Conservation (phyloP, 345 rosid species). For the Geranium brycei region DNA sequence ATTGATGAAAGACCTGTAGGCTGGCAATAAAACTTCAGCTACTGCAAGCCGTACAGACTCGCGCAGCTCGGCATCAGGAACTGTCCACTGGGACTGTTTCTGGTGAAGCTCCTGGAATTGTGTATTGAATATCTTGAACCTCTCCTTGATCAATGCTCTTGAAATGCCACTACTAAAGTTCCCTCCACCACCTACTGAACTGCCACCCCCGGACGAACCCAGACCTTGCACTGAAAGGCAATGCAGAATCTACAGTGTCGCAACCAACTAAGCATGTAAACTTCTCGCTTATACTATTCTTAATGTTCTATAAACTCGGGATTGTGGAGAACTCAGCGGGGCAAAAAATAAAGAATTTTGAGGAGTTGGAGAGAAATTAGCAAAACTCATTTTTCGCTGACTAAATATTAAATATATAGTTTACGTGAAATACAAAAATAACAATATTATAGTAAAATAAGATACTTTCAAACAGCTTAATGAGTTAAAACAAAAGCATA, state of each 20-base stretch:
- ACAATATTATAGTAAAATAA: too few species aligned
- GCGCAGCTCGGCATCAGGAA: slow-evolving; percentile 88
- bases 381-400: too few species aligned
- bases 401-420: too few species aligned
- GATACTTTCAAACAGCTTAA: too few species aligned
- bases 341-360: too few species aligned
- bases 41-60: slow-evolving; percentile 96
- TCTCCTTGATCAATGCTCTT: slow-evolving; percentile 74
- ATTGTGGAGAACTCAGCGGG: too few species aligned
- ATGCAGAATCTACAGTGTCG: slow-evolving; percentile 31
- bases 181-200: slow-evolving; percentile 48
- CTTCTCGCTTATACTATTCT: too few species aligned
- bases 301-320: too few species aligned
- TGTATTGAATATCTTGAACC: slow-evolving; percentile 76
- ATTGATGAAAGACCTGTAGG: slow-evolving; percentile 79
- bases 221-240: slow-evolving; percentile 74
- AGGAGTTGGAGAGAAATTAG: too few species aligned
- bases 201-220: slow-evolving; percentile 84
- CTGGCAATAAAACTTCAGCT: slow-evolving; percentile 94
- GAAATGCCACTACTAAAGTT: slow-evolving; percentile 78
- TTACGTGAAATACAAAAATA: too few species aligned
- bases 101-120: slow-evolving; percentile 98
- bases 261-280: too few species aligned
- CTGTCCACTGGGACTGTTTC: slow-evolving; percentile 94
- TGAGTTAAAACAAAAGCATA: too few species aligned